Evolutionary conservation across 495 filamentous ascomycete species (phyloP), one percentile per base, ranked within the genome.

Genomic region (Cercophora samala): DNA sequence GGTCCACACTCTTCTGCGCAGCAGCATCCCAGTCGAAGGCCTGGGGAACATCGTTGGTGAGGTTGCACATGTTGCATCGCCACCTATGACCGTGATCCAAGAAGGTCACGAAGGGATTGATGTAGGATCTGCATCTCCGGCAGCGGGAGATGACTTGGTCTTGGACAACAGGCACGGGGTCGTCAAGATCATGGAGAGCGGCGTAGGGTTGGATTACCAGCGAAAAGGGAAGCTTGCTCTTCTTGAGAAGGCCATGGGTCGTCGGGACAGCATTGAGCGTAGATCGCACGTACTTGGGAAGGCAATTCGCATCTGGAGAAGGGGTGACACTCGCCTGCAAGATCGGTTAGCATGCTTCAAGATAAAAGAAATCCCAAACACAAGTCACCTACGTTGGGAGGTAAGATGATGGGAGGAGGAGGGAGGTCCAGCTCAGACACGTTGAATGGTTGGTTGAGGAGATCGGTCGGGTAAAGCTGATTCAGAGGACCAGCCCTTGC

Each of bases 21-120:
- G 92, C 88, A 51, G 91, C 87, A 79, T 99, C 96, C 95, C 95
- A 99, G 77, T 99, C 95, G 69, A 98, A 99, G 5, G 93, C 93
- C 79, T 98, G 96, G 9, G 95, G 95, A 18, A 99, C 96, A 73
- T 99, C 95, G 75, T 98, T 99, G 64, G 93, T 97, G 65, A 99
- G 83, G 77, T 97, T 97, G 75, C 95, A 99, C 94, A 99, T 98
- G 79, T 99, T 99, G 80, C 95, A 99, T 65, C 94, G 89, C 95
- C 95, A 98, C 73, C 95, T 87, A 81, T 99, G 95, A 21, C 94
- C 94, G 77, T 98, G 92, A 67, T 99, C 95, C 54, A 99, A 80
- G 83, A 99, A 99, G 62, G 90, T 92, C 56, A 93, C 95, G 66
- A 94, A 99, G 22, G 95, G 93, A 77, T 98, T 97, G 82, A 98